These are phyloP conservation scores for Fusarium sp. DNA, from an alignment of 2,329 filamentous ascomycete genomes.

Conservation along the genomic window DNA sequence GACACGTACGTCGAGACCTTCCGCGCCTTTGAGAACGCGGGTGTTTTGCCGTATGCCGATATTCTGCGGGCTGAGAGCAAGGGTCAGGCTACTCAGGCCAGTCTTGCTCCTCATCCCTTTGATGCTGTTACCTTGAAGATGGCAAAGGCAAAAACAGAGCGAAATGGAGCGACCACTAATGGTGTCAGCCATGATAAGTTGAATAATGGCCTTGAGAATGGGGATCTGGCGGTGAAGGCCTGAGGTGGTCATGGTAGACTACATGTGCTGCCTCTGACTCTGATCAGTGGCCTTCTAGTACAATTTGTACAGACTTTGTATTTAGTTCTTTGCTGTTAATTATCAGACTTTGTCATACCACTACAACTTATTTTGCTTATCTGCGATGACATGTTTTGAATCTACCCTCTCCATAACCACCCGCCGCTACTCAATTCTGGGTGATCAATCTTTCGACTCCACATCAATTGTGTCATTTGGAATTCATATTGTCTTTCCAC, in stretches of 20 bases:
- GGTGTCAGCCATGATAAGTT: background rate
- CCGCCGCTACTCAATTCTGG: background rate
- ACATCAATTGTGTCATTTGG: too few species aligned
- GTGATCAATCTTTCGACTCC: background rate
- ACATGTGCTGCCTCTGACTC: too few species aligned
- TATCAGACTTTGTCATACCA: background rate
- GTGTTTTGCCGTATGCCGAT: constrained; percentile 25
- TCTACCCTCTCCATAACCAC: background rate
- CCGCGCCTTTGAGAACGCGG: constrained; percentile 38
- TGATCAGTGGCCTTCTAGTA: background rate
- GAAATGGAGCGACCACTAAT: background rate
- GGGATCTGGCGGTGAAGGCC: background rate
- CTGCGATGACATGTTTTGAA: background rate
- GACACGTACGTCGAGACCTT: constrained; percentile 38
- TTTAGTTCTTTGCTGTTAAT: background rate
- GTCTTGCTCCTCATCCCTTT: constrained; percentile 18
- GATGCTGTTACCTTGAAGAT: constrained; percentile 14
- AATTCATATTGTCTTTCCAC: background rate
- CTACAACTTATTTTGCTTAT: background rate
- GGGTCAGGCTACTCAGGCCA: background rate
- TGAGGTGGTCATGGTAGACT: background rate
- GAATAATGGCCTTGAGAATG: background rate
- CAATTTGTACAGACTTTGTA: too few species aligned
- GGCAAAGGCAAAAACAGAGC: background rate
- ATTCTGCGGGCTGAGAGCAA: background rate